These are phyloP conservation scores for Rhipidocladum racemiflorum DNA, from an alignment of 176 grass and related monocot genomes.

Conservation along the genomic window DNA sequence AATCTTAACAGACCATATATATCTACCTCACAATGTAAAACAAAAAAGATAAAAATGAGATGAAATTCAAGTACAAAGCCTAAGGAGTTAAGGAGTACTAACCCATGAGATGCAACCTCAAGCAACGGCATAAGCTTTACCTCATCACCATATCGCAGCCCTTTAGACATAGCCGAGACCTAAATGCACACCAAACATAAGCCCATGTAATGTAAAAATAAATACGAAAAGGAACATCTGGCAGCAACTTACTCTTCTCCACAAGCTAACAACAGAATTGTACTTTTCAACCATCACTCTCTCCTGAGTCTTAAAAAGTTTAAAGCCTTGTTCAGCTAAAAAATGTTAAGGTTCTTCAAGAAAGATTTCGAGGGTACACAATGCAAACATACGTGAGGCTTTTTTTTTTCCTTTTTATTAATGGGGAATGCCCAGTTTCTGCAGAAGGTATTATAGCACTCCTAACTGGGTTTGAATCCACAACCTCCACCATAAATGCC, in stretches of 20 bases:
- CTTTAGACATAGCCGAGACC: constrained; percentile 70
- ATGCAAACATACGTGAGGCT: not conserved
- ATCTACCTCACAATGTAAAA: constrained; percentile 1
- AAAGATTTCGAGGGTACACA: not conserved
- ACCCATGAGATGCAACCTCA: constrained; percentile 88
- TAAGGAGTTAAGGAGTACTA: constrained; percentile 25
- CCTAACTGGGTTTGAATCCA: not conserved
- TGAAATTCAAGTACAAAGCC: not conserved
- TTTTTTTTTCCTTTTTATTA: not conserved
- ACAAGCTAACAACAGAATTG: constrained; percentile 75
- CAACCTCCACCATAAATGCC: not conserved
- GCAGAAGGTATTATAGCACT: not conserved
- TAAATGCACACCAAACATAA: constrained; percentile 41
- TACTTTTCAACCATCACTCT: constrained; percentile 82
- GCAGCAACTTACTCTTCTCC: constrained; percentile 76
- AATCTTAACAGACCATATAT: not conserved
- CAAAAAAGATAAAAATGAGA: not conserved
- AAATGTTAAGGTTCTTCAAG: constrained; percentile 42
- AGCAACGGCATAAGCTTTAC: constrained; percentile 79
- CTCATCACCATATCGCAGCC: constrained; percentile 65
- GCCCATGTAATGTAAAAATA: not conserved
- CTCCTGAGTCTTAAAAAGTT: constrained; percentile 77
- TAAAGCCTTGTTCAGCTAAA: constrained; percentile 67
- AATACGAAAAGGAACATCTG: not conserved
- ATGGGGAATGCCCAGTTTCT: not conserved